These are phyloP conservation scores for Fusarium buharicum DNA, from an alignment of 2,329 filamentous ascomycete genomes.

Conservation along the genomic window DNA sequence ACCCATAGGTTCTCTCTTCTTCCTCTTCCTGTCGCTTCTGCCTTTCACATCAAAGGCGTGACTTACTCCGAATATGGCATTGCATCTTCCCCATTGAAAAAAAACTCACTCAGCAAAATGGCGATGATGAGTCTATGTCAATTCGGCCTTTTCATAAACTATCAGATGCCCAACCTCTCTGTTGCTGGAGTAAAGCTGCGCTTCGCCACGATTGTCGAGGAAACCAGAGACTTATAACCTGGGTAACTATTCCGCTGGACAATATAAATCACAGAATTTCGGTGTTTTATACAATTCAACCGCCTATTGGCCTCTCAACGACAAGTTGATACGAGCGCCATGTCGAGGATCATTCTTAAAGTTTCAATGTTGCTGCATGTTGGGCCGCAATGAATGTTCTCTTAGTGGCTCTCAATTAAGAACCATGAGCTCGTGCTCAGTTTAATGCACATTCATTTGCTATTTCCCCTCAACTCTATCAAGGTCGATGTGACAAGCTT, in stretches of 20 bases:
- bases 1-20: not conserved
- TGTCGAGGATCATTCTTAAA: not conserved
- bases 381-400: not conserved
- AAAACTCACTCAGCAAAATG: not conserved
- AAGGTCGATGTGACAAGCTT: not conserved
- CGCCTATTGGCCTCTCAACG: not conserved
- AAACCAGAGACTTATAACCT: not conserved
- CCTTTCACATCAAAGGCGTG: not conserved
- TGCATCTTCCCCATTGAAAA: rapidly evolving
- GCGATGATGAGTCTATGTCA: not conserved
- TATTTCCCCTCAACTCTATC: not conserved
- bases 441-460: not conserved
- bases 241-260: not conserved
- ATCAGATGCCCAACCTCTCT: not conserved
- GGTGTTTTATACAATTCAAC: not conserved
- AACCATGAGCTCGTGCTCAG: too few relatives aligned
- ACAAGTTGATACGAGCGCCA: not conserved
- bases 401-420: not conserved
- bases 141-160: slow-evolving; percentile 4
- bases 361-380: not conserved
- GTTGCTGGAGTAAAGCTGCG: slow-evolving; percentile 10
- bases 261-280: not conserved
- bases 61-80: too few relatives aligned
- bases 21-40: not conserved
- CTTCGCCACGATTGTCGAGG: not conserved